Evolutionary conservation across 2,329 filamentous ascomycete genomes (phyloP).

Genomic region (Venturia carpophila): DNA sequence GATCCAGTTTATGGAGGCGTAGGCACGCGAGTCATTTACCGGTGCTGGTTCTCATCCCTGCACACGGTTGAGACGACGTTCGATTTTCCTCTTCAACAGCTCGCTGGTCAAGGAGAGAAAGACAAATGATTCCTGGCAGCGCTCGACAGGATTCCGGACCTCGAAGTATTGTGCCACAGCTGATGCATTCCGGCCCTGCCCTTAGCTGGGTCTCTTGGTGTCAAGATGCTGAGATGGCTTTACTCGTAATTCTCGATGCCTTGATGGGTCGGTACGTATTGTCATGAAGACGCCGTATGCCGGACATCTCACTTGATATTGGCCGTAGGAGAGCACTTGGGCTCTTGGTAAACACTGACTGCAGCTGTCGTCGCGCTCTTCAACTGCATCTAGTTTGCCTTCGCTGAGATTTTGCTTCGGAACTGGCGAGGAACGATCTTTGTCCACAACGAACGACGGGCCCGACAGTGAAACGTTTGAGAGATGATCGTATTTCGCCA

Average conservation of each 20-base stretch:
- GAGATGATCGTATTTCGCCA: background rate
- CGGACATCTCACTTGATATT: background rate
- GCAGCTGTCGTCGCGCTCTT: background rate
- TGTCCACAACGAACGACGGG: too few species aligned
- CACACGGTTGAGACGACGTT: background rate
- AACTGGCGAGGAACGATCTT: too few species aligned
- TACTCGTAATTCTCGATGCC: too few species aligned
- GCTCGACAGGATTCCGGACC: background rate
- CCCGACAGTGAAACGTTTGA: background rate
- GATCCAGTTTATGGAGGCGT: background rate
- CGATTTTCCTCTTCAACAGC: background rate
- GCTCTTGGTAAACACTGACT: background rate
- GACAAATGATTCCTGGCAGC: background rate
- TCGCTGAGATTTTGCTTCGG: too few species aligned
- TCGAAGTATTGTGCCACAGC: background rate
- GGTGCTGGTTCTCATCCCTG: background rate
- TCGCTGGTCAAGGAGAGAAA: background rate
- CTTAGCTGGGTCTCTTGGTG: background rate
- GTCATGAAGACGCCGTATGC: background rate
- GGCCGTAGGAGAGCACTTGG: background rate
- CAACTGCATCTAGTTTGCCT: too few species aligned
- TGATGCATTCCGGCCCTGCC: background rate
- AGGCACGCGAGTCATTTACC: conserved; percentile 1
- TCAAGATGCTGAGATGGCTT: background rate
- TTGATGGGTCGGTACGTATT: background rate